Base-by-base conservation (phyloP, 2,329 filamentous ascomycete genomes). In the Trichophyton rubrum region DNA sequence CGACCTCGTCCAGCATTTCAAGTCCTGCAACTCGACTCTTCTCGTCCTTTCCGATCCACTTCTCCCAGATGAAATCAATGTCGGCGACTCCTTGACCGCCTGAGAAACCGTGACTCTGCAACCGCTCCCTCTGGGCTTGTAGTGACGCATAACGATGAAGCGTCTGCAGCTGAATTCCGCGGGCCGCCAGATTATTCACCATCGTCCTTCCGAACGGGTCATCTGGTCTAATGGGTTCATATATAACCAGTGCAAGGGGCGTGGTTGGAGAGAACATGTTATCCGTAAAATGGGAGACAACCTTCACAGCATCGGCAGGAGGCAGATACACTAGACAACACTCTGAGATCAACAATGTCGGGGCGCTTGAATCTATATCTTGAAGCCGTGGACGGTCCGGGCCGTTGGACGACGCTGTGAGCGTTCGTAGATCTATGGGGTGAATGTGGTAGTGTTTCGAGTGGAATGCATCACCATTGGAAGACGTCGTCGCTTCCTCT, bases 261-360 rank as follows among this genome's bases (percentile, higher is more conserved):
- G 64, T 85, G 60, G 71, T 75, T 17, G 73, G 7, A 11, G 57
- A 67, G 41, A 78, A 75, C 8, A 79, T 66, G 41, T 83, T 80
- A 20, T 72, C 75, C 2, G 80, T 78, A 67, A 92, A 90, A 71
- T 83, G 85, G 15, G 77, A 72, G 22, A 95, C 73, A 3, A 92
- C 84, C 1, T 76, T 74, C 41, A 80, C 78, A 0, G 90, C 86
- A 58, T 85, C 80, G 0, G 79, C 68, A 0, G 85, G 80, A 7
- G 85, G 80, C 1, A 99, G 81, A 69, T 99, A 99, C 71, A 93
- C 89, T 35, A 99, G 81, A 71, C 93, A 99, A 79, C 93, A 97
- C 73, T 99, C 93, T 0, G 92, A 97, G 5, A 99, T 80, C 24
- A 99, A 74, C 7, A 99, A 76, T 0, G 93, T 99, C 0, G 93